Conservation (phyloP, 495 filamentous ascomycete genomes). For the Collariella sp. region DNA sequence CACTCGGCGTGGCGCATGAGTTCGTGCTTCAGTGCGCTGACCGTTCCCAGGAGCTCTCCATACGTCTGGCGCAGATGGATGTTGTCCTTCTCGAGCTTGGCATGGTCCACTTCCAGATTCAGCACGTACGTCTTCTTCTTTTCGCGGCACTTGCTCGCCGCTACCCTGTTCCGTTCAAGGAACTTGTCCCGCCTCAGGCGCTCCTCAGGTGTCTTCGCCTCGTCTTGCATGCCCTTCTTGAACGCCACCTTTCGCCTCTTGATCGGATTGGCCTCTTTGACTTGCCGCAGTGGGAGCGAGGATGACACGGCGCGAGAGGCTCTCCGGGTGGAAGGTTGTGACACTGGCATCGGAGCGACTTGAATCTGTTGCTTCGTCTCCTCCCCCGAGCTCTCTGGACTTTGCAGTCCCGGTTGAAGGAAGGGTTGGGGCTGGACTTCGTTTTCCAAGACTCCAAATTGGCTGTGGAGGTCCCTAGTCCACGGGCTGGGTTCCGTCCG, state of each 20-base stretch:
- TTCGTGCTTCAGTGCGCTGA: slow-evolving; percentile 47
- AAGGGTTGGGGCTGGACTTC: slow-evolving; percentile 16
- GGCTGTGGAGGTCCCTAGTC: slow-evolving; percentile 15
- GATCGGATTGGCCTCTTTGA: background rate
- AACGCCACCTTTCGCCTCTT: slow-evolving; percentile 18
- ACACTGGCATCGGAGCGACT: slow-evolving; percentile 11
- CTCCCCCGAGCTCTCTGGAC: slow-evolving; percentile 14
- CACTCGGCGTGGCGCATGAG: slow-evolving; percentile 54
- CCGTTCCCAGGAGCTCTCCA: slow-evolving; percentile 40
- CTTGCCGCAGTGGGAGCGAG: slow-evolving; percentile 16
- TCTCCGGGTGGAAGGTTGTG: slow-evolving; percentile 17
- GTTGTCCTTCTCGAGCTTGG: slow-evolving; percentile 7
- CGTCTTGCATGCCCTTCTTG: slow-evolving; percentile 13
- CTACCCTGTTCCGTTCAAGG: slow-evolving; percentile 73
- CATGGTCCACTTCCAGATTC: slow-evolving; percentile 52
- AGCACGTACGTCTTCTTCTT: slow-evolving; percentile 75
- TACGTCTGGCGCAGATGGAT: slow-evolving; percentile 32
- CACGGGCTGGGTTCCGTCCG: too few species aligned
- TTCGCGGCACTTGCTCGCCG: slow-evolving; percentile 77
- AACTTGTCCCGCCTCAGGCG: slow-evolving; percentile 39
- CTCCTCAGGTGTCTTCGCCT: slow-evolving; percentile 13
- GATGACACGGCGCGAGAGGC: slow-evolving; percentile 20
- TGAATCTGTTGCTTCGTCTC: slow-evolving; percentile 17
- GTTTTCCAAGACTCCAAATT: slow-evolving; percentile 11
- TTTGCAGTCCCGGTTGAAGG: slow-evolving; percentile 21